Base-by-base conservation (phyloP, 2,329 filamentous ascomycete species). In the Talaromyces verruculosus region DNA sequence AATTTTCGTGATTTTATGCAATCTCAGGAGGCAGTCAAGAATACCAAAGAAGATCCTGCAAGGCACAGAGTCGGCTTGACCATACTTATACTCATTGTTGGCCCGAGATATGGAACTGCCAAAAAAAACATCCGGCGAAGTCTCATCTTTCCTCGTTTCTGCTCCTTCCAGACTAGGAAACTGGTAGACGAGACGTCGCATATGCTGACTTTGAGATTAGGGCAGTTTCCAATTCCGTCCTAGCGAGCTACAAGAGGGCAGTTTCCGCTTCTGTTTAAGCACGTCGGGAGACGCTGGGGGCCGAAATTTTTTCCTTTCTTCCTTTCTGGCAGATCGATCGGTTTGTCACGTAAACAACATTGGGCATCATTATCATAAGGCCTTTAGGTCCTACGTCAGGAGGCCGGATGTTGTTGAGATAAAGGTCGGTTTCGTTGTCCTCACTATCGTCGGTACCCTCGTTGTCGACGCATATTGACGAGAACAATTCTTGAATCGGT, bases 231-330 rank as follows among this genome's bases (percentile, higher is more conserved):
- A n/a, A 53, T 35, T 53, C 8, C 28, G 49, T 53, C 49, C 35
- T 37, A 53, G 49, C 28, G 49, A 33, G 28, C 49, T 33, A 53
- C 49, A 53, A 53, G 28, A 53, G 49, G 49, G 49, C 49, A 53
- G 49, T 53, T 35, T 53, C 28, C 28, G 28, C 28, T 53, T 53
- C 28, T 53, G 49, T 19, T 53, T 6, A 53, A n/a, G 49, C 49
- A 35, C 49, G 25, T 28, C 22, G 47, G 22, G 45, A 28, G 47
- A 49, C 47, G 28, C 28, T 53, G 28, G 49, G 49, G 49, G 49
- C 49, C 49, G 22, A 35, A 53, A 53, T 28, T 2, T 35, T 28
- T 33, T 19, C 49, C 17, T 28, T 2, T 53, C 49, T 33, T 19
- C 49, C 17, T 53, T 53, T 53, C 49, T 5, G 17, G 17, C 6